Percentiles rank a stretch among this genome's conserved stretches.
Conservation (phyloP, 2,329 filamentous ascomycete species). For the Thielaviopsis ethacetica region DNA sequence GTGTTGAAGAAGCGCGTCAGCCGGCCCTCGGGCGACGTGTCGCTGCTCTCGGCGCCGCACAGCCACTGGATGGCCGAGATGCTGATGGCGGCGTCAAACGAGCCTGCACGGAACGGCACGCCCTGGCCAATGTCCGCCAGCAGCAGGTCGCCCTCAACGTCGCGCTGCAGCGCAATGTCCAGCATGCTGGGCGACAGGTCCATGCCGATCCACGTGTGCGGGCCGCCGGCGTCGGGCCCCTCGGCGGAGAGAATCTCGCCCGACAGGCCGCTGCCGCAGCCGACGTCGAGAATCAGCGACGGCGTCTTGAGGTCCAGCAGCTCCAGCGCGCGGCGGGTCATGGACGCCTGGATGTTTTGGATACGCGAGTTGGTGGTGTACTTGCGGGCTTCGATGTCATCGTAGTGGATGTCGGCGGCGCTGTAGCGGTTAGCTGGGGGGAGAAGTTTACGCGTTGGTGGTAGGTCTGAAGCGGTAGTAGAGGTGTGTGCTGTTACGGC, state of each 20-base stretch:
- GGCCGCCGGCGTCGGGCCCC: constrained; percentile 53
- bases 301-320: constrained; percentile 67
- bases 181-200: constrained; percentile 93
- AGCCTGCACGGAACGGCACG: constrained; percentile 78
- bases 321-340: constrained; percentile 86
- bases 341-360: constrained; percentile 82
- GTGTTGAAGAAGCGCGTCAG: constrained; percentile 82
- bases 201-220: constrained; percentile 95
- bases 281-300: constrained; percentile 87
- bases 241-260: constrained; percentile 81
- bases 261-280: constrained; percentile 85
- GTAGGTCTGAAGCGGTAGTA: too few relatives aligned
- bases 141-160: constrained; percentile 86
- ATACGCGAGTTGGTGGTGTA: constrained; percentile 96
- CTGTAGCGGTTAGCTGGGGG: constrained; percentile 26
- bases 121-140: constrained; percentile 92
- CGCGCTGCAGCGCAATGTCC: constrained; percentile 79
- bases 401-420: constrained; percentile 92
- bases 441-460: too few relatives aligned
- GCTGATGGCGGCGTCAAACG: constrained; percentile 87
- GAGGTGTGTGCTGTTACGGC: too few relatives aligned
- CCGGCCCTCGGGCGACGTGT: constrained; percentile 64
- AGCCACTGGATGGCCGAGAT: constrained; percentile 98
- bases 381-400: constrained; percentile 88
- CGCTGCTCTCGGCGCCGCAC: constrained; percentile 83